Evolutionary conservation across 23 red algal genomes (phyloP).

Genomic region (Gracilariopsis chorda): DNA sequence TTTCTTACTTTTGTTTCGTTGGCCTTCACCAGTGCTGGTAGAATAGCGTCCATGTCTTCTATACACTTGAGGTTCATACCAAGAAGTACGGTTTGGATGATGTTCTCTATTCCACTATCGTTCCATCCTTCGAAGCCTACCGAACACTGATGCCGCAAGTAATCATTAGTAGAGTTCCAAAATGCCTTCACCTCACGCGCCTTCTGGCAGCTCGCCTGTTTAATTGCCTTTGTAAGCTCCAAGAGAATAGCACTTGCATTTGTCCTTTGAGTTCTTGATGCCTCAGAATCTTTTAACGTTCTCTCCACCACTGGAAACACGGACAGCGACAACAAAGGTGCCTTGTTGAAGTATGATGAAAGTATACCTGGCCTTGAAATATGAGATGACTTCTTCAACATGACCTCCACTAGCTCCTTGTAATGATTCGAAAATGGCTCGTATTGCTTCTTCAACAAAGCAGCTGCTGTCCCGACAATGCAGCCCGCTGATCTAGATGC

Average conservation of each 20-base stretch:
- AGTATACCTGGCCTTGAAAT: conserved; percentile 5
- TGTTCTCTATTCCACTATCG: background rate
- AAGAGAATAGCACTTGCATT: background rate
- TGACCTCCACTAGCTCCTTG: background rate
- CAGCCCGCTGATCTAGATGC: conserved; percentile 20
- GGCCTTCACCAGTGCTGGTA: background rate
- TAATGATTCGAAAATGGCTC: background rate
- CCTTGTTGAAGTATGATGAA: background rate
- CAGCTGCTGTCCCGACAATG: background rate
- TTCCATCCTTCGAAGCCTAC: background rate
- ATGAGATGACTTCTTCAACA: background rate
- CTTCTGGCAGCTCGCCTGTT: background rate
- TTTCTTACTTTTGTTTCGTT: background rate
- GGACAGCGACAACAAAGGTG: background rate
- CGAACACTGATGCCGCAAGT: background rate
- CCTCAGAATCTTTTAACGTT: background rate
- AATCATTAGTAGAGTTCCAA: background rate
- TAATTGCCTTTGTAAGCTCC: background rate
- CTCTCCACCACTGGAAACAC: background rate
- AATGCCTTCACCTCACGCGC: background rate
- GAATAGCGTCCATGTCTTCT: background rate
- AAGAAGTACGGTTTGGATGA: background rate
- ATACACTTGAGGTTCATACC: background rate
- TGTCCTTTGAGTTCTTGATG: background rate
- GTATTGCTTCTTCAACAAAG: background rate